Evolutionary conservation across 2,329 filamentous ascomycete genomes (phyloP).

Genomic region (Ophiostoma ips): DNA sequence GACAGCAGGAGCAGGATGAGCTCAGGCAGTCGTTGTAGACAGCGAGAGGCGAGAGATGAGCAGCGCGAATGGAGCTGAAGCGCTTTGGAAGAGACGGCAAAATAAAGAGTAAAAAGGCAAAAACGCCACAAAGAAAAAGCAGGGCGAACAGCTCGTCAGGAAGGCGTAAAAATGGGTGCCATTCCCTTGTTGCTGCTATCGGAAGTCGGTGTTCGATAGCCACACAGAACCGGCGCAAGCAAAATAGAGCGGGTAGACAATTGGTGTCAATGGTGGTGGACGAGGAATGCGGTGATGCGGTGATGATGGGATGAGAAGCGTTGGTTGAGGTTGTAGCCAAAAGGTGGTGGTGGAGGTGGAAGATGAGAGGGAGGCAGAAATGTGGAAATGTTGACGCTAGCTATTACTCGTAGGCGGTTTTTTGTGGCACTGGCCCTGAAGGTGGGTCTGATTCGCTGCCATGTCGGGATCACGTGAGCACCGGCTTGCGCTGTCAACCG

Average conservation of each 20-base stretch:
- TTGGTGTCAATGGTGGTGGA: neutral
- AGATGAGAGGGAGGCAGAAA: neutral
- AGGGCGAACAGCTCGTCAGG: neutral
- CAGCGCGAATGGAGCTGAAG: too few relatives aligned
- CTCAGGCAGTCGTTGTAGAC: too few relatives aligned
- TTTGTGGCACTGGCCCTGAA: conserved; percentile 1
- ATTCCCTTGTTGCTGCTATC: neutral
- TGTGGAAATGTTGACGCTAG: neutral
- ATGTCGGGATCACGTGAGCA: neutral
- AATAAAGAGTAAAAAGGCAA: neutral
- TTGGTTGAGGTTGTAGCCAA: neutral
- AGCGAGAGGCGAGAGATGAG: too few relatives aligned
- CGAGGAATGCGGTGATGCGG: neutral
- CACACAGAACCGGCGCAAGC: too few relatives aligned
- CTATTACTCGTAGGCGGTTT: too few relatives aligned
- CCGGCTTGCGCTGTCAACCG: too few relatives aligned
- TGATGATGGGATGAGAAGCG: neutral
- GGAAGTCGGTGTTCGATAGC: too few relatives aligned
- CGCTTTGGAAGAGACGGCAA: neutral
- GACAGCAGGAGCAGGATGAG: too few relatives aligned
- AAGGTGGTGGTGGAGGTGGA: neutral
- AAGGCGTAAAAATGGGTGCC: neutral
- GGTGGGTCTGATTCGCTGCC: neutral
- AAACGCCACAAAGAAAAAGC: neutral
- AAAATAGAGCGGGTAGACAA: too few relatives aligned